phyloP scores from a whole-genome alignment of 805 yeast genomes.

The Cyberlindnera maclurae region DNA sequence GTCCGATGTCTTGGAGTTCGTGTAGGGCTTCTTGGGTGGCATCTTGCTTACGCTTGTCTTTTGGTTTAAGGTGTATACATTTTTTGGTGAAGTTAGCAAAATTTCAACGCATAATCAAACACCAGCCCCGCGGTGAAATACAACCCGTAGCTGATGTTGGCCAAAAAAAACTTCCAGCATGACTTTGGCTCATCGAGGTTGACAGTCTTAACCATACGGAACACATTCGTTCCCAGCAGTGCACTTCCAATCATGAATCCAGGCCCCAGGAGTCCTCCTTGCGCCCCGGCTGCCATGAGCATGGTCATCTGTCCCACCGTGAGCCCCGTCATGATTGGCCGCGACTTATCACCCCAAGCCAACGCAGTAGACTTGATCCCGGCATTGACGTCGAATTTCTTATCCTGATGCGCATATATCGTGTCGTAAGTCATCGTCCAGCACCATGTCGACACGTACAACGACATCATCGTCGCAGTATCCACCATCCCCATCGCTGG shows the following conservation, averaged over 20 bases:
- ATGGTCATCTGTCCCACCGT: constrained; percentile 62
- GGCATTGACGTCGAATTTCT: constrained; percentile 75
- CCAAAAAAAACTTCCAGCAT: constrained; percentile 78
- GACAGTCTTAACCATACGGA: constrained; percentile 62
- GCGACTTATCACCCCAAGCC: constrained; percentile 83
- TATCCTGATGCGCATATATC: constrained; percentile 96
- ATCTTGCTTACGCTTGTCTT: constrained; percentile 12
- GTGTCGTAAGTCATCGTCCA: constrained; percentile 98
- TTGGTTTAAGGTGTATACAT: constrained; percentile 1
- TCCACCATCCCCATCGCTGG: constrained; percentile 93
- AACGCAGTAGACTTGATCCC: constrained; percentile 95
- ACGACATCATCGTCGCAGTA: constrained; percentile 66
- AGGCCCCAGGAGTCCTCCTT: constrained; percentile 67
- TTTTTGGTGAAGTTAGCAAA: neutral
- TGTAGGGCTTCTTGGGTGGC: neutral
- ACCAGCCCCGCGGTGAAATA: constrained; percentile 59
- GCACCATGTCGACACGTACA: constrained; percentile 66
- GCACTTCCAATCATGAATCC: constrained; percentile 66
- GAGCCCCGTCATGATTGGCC: constrained; percentile 56
- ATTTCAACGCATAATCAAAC: constrained; percentile 48
- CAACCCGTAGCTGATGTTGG: constrained; percentile 73
- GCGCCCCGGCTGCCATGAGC: constrained; percentile 59
- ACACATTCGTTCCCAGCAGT: constrained; percentile 62
- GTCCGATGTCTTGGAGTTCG: constrained; percentile 37
- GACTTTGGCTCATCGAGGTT: constrained; percentile 70